phyloP scores from a whole-genome alignment of 371 early-diverging fungal genomes.

The Batkoa obscura region DNA sequence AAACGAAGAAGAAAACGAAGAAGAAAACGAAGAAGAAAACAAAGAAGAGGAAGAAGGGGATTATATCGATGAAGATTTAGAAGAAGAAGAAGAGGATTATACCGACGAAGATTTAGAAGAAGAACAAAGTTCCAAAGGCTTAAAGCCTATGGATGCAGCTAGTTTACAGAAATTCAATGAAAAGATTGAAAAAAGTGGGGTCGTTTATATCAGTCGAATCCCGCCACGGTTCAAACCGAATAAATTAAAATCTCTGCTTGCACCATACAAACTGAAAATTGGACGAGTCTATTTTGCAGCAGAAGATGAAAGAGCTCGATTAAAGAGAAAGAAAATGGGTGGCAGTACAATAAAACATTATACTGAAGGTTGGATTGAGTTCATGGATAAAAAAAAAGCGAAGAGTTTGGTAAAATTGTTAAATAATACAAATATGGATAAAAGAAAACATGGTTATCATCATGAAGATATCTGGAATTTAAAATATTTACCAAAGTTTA shows the following conservation, averaged over 20 bases:
- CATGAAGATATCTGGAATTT: slow-evolving; percentile 92
- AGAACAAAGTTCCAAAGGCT: too few species aligned
- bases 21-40: slow-evolving; percentile 10
- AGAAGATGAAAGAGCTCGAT: slow-evolving; percentile 41
- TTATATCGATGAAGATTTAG: slow-evolving; percentile 11
- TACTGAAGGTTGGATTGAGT: slow-evolving; percentile 95
- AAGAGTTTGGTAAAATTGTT: slow-evolving; percentile 50
- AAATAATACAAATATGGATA: slow-evolving; percentile 65
- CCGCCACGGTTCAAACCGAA: slow-evolving; percentile 81
- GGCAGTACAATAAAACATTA: slow-evolving; percentile 63
- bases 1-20: not conserved
- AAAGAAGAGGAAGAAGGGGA: slow-evolving; percentile 13
- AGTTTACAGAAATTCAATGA: slow-evolving; percentile 49
- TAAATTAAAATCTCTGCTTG: slow-evolving; percentile 47
- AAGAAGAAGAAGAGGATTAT: slow-evolving; percentile 8
- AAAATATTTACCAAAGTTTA: slow-evolving; percentile 87
- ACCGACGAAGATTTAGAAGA: too few species aligned
- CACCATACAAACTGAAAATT: slow-evolving; percentile 41
- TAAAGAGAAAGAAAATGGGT: slow-evolving; percentile 41
- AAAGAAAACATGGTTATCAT: slow-evolving; percentile 59
- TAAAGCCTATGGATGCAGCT: slow-evolving; percentile 43
- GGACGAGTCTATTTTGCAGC: slow-evolving; percentile 74
- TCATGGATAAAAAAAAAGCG: slow-evolving; percentile 73
- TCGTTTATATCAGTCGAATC: slow-evolving; percentile 75
- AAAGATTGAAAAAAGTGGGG: slow-evolving; percentile 53